Percentiles rank a stretch among this genome's conserved stretches.
Conservation (phyloP, 2,329 filamentous ascomycete species). For the Fusarium dlaminii region DNA sequence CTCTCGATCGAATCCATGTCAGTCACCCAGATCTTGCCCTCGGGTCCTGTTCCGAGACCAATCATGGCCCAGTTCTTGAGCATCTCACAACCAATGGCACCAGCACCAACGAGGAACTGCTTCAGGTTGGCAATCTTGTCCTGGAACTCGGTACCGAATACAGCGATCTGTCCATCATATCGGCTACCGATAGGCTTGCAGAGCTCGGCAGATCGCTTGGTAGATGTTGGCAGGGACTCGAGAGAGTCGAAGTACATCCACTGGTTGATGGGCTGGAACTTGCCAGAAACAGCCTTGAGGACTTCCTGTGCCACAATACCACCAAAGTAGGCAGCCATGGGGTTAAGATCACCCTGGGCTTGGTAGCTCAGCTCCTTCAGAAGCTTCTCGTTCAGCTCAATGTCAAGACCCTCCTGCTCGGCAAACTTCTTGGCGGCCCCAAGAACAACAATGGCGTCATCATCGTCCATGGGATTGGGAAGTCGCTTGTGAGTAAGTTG, state of each 20-base stretch:
- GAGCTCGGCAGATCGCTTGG: slow-evolving; percentile 80
- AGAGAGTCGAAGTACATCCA: slow-evolving; percentile 98
- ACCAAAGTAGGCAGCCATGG: slow-evolving; percentile 95
- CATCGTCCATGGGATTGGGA: slow-evolving; percentile 84
- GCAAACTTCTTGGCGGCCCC: slow-evolving; percentile 80
- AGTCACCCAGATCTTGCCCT: slow-evolving; percentile 90
- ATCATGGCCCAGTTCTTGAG: slow-evolving; percentile 99
- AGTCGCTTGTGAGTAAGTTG: slow-evolving; percentile 77
- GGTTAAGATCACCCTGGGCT: slow-evolving; percentile 87
- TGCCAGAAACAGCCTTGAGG: slow-evolving; percentile 95
- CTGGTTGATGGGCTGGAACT: slow-evolving; percentile 95
- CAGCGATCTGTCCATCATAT: slow-evolving; percentile 97
- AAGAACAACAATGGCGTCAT: slow-evolving; percentile 82
- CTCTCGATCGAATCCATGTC: slow-evolving; percentile 99
- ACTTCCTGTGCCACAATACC: slow-evolving; percentile 94
- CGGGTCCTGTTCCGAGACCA: slow-evolving; percentile 86
- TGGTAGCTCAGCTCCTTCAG: slow-evolving; percentile 95
- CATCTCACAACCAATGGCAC: slow-evolving; percentile 98
- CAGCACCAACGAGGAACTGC: slow-evolving; percentile 94
- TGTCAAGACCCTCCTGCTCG: slow-evolving; percentile 70
- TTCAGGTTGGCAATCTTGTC: slow-evolving; percentile 91
- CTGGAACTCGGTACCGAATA: slow-evolving; percentile 93
- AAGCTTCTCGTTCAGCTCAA: slow-evolving; percentile 89
- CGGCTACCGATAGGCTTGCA: slow-evolving; percentile 87
- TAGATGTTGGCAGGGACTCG: slow-evolving; percentile 86